Evolutionary conservation across 2,329 filamentous ascomycete genomes (phyloP).

Genomic region (Volutella citrinella): DNA sequence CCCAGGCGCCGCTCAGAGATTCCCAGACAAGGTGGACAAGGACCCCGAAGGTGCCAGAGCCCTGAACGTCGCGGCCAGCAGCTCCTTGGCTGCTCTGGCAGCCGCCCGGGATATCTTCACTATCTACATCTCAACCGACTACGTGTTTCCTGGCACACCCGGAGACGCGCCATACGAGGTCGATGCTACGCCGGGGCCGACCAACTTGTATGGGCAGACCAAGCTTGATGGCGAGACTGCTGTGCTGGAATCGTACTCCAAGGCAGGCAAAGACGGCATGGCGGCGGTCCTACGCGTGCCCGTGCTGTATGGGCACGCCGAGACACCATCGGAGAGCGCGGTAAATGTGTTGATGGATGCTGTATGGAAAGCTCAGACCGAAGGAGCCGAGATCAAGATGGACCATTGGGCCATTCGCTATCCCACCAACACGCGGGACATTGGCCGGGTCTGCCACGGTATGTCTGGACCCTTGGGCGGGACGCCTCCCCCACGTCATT

Average conservation of each 20-base stretch:
- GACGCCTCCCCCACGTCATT: constrained; percentile 10
- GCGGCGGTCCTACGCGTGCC: constrained; percentile 77
- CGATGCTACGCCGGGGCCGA: constrained; percentile 60
- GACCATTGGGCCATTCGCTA: constrained; percentile 84
- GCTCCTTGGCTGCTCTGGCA: constrained; percentile 63
- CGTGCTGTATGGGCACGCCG: constrained; percentile 76
- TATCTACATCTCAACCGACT: constrained; percentile 80
- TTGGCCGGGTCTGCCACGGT: constrained; percentile 73
- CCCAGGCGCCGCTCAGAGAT: constrained; percentile 79
- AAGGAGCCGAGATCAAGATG: constrained; percentile 65
- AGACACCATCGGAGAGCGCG: constrained; percentile 71
- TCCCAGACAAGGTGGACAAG: constrained; percentile 79
- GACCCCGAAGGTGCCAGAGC: constrained; percentile 72
- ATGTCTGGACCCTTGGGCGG: constrained; percentile 26
- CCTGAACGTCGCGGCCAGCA: constrained; percentile 72
- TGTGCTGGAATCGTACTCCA: constrained; percentile 59
- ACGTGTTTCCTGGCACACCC: constrained; percentile 69
- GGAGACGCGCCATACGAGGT: constrained; percentile 83
- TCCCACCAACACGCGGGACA: constrained; percentile 86
- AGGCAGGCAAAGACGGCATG: constrained; percentile 47
- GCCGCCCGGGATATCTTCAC: constrained; percentile 59
- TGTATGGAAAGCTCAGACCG: constrained; percentile 70
- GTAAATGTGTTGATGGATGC: constrained; percentile 77
- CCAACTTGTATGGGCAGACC: constrained; percentile 71
- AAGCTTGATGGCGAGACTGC: constrained; percentile 61